These are phyloP conservation scores for Scleroderma citrinum DNA, from an alignment of 768 basidiomycete genomes.

Conservation along the genomic window DNA sequence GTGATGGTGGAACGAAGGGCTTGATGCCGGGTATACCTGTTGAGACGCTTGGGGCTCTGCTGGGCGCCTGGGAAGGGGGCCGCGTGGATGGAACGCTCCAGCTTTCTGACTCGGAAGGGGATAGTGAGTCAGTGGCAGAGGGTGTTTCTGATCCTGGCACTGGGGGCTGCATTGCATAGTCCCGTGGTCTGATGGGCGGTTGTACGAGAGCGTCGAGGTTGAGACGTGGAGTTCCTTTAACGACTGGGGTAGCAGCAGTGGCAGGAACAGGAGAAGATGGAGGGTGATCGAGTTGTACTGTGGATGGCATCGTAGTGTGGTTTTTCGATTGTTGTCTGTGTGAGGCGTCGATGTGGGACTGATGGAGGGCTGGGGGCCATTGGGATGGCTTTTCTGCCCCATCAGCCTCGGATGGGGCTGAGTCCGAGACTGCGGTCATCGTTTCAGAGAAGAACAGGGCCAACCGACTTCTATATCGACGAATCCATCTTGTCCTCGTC, in stretches of 20 bases:
- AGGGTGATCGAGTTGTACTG: slow-evolving; percentile 11
- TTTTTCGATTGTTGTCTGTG: not conserved
- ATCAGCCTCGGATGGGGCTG: slow-evolving; percentile 50
- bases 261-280: slow-evolving; percentile 1
- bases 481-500: no score
- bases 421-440: slow-evolving; percentile 34
- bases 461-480: no score
- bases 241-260: not conserved
- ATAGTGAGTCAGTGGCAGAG: slow-evolving; percentile 41
- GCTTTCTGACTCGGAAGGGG: slow-evolving; percentile 52
- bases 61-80: slow-evolving; percentile 50
- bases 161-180: slow-evolving; percentile 16
- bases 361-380: not conserved
- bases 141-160: slow-evolving; percentile 37
- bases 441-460: not conserved
- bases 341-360: no score
- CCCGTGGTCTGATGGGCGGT: not conserved
- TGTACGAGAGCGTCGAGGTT: slow-evolving; percentile 9
- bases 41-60: slow-evolving; percentile 33
- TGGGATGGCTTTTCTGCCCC: slow-evolving; percentile 33
- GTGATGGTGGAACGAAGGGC: slow-evolving; percentile 25
- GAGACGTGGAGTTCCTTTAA: slow-evolving; percentile 6
- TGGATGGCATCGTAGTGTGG: slow-evolving; percentile 8
- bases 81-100: slow-evolving; percentile 58
- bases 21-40: slow-evolving; percentile 36